These are phyloP conservation scores for Hygrophoropsis aurantiaca DNA, from an alignment of 768 basidiomycete genomes.

Conservation along the genomic window DNA sequence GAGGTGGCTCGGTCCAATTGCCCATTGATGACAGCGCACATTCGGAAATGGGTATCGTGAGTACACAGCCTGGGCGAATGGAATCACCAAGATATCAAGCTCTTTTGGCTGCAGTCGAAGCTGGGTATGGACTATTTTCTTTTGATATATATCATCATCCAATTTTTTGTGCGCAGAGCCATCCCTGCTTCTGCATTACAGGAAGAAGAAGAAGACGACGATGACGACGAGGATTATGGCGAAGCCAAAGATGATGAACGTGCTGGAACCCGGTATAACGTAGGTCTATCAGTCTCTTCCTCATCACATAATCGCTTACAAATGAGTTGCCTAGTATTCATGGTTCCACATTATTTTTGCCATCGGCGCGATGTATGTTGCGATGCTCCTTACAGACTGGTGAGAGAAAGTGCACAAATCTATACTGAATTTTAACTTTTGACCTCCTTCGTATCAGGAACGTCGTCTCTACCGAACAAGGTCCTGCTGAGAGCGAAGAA, in stretches of 20 bases:
- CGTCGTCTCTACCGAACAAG: constrained; percentile 58
- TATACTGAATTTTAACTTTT: constrained; percentile 5
- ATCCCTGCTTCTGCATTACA: constrained; percentile 90
- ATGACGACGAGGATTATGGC: constrained; percentile 71
- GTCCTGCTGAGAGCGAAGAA: constrained; percentile 51
- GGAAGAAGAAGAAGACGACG: constrained; percentile 64
- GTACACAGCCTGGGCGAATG: constrained; percentile 77
- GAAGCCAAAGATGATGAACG: constrained; percentile 91
- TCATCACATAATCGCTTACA: not conserved
- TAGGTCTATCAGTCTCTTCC: constrained; percentile 34
- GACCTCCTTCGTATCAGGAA: constrained; percentile 51
- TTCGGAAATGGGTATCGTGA: constrained; percentile 76
- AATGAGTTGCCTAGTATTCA: constrained; percentile 63
- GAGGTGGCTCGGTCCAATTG: constrained; percentile 62
- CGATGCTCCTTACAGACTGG: constrained; percentile 97
- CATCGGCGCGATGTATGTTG: constrained; percentile 96
- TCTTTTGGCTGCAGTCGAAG: constrained; percentile 91
- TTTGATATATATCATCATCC: not conserved
- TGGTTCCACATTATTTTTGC: constrained; percentile 99
- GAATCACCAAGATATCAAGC: constrained; percentile 94
- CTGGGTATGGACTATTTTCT: constrained; percentile 59
- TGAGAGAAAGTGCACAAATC: constrained; percentile 43
- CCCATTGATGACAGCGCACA: constrained; percentile 53
- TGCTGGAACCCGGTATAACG: constrained; percentile 92
- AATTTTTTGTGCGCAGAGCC: constrained; percentile 47